A percentile compares a stretch with the other conserved stretches of the same genome.
These are phyloP conservation scores for Picochlorum sp. DNA, from an alignment of 139 green algal genomes.

Conservation along the genomic window DNA sequence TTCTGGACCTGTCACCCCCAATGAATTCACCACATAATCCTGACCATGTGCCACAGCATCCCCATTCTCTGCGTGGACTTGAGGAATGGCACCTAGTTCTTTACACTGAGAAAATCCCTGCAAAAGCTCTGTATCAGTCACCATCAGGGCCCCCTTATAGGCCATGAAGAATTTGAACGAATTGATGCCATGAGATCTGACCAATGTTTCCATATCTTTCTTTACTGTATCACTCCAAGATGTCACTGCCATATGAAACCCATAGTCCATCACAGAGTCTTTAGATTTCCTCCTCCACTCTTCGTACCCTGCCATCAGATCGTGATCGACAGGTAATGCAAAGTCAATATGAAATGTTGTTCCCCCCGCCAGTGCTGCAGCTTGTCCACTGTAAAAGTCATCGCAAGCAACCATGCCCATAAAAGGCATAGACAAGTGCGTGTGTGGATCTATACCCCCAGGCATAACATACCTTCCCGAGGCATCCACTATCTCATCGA, in stretches of 20 bases:
- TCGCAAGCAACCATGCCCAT: slow-evolving; percentile 75
- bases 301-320: slow-evolving; percentile 57
- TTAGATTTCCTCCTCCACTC: slow-evolving; percentile 51
- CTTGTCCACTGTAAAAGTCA: slow-evolving; percentile 75
- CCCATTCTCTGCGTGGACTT: slow-evolving; percentile 88
- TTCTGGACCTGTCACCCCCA: slow-evolving; percentile 73
- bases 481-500: slow-evolving; percentile 60
- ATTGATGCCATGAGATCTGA: slow-evolving; percentile 68
- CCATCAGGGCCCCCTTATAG: slow-evolving; percentile 77
- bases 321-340: slow-evolving; percentile 71
- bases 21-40: slow-evolving; percentile 36
- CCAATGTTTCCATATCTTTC: slow-evolving; percentile 68
- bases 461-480: slow-evolving; percentile 78
- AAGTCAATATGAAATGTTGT: slow-evolving; percentile 98
- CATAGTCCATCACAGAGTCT: slow-evolving; percentile 80
- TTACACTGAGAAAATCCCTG: slow-evolving; percentile 67
- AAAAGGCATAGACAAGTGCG: slow-evolving; percentile 93
- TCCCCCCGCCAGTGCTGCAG: slow-evolving; percentile 80
- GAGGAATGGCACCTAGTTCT: slow-evolving; percentile 76
- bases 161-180: slow-evolving; percentile 98
- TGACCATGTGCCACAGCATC: slow-evolving; percentile 75
- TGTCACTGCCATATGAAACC: slow-evolving; percentile 94
- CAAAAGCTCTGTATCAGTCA: slow-evolving; percentile 71
- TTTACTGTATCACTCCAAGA: slow-evolving; percentile 58
- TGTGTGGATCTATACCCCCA: slow-evolving; percentile 95